Evolutionary conservation across 2,329 filamentous ascomycete genomes (phyloP), one percentile per base, ranked within the genome.

Genomic region (Aspergillus pseudotamarii): DNA sequence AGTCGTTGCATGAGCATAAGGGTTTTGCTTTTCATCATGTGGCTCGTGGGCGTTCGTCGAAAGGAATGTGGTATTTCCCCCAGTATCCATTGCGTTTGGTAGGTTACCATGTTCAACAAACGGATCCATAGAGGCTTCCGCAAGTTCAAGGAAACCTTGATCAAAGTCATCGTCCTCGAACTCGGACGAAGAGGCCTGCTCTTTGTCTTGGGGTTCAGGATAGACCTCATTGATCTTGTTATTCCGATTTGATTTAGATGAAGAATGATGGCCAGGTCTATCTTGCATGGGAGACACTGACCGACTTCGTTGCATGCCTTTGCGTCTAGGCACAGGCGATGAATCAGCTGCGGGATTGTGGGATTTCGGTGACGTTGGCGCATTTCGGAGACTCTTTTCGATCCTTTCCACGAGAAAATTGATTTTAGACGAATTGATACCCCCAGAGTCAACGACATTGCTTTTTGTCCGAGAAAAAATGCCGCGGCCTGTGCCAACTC

Each of bases 351-450:
- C 76, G 19, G 69, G 72, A 41, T 68, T 66, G n/a, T 75, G 71
- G 51, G 63, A 12, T 21, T 51, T 51, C 4, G 48, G 48, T 23
- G 48, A 32, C 28, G 34, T 66, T 19, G 71, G 66, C 16, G 63
- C 58, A 58, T 78, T 80, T 14, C 78, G 72, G 58, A 84, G 74
- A 19, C 80, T 84, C 68, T 82, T 81, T 61, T 86, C 83, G 58
- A 93, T 89, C 57, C 86, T 89, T 69, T 91, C 85, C 23, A 94
- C 79, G 58, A 94, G 78, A 19, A 88, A 86, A 62, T 78, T 83
- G 43, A 85, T 79, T 54, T 79, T 80, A 9, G 83, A 82, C 43
- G 79, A 74, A 65, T 79, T 82, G 9, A 78, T 70, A 28, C 75
- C 72, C 16, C 77, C 73, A 23, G 77, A 71, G 45, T 76, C 75